Evolutionary conservation across 2,329 filamentous ascomycete genomes (phyloP).

Genomic region (Pseudonectria foliicola): DNA sequence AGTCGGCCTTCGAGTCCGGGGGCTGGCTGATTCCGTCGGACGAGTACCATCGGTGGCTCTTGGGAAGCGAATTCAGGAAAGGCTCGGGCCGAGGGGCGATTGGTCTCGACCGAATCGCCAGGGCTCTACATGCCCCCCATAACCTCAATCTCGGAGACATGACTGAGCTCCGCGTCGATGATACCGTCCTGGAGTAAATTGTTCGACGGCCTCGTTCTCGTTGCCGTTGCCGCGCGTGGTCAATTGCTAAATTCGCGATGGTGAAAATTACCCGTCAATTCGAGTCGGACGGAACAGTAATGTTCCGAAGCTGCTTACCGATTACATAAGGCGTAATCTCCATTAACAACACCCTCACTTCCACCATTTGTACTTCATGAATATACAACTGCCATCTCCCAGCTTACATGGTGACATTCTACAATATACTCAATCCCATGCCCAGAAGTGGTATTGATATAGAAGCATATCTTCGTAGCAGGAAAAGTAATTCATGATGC

Average conservation of each 20-base stretch:
- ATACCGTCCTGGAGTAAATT: constrained; percentile 19
- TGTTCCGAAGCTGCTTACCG: constrained; percentile 10
- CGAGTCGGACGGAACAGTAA: constrained; percentile 11
- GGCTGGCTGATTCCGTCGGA: constrained; percentile 24
- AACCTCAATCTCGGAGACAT: constrained; percentile 29
- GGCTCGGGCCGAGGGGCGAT: constrained; percentile 16
- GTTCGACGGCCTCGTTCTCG: constrained; percentile 16
- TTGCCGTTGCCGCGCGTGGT: constrained; percentile 17
- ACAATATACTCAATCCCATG: too few species aligned
- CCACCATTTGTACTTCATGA: too few species aligned
- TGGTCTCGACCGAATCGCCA: constrained; percentile 24
- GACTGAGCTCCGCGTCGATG: constrained; percentile 22
- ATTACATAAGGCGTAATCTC: not conserved
- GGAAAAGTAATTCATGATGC: too few species aligned
- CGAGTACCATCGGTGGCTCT: constrained; percentile 22
- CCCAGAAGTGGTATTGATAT: too few species aligned
- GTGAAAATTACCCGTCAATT: constrained; percentile 17
- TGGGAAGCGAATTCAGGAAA: constrained; percentile 15
- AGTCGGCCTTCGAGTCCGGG: constrained; percentile 16
- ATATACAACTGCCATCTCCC: too few species aligned
- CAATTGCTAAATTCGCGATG: constrained; percentile 16
- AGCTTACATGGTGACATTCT: too few species aligned
- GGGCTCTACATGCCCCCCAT: constrained; percentile 28
- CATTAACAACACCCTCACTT: too few species aligned
- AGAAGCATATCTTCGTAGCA: too few species aligned